phyloP scores from a whole-genome alignment of 768 basidiomycete genomes.

The Xerocomus spinulosus region DNA sequence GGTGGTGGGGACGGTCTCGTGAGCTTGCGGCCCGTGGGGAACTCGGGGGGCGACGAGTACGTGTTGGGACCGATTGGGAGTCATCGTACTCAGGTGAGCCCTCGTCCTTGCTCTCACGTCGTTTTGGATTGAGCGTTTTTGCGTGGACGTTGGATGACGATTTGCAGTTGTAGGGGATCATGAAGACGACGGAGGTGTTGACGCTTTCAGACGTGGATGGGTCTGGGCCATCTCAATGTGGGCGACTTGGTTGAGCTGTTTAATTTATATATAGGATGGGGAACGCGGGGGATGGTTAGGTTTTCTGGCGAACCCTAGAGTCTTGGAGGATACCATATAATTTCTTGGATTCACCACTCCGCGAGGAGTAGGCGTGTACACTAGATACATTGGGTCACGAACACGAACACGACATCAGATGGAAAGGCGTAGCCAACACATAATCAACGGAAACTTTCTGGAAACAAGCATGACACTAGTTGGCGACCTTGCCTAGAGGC shows the following conservation, averaged over 20 bases:
- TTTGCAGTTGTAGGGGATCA: background rate
- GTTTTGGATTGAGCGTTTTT: too few relatives aligned
- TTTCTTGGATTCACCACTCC: too few relatives aligned
- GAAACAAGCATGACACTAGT: slow-evolving; percentile 4
- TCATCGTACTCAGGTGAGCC: background rate
- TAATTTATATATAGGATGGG: too few relatives aligned
- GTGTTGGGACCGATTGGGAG: background rate
- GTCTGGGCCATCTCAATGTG: background rate
- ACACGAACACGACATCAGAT: background rate
- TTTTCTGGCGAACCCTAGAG: too few relatives aligned
- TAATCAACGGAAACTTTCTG: background rate
- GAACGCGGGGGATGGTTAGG: too few relatives aligned
- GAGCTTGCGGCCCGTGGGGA: background rate
- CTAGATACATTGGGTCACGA: too few relatives aligned
- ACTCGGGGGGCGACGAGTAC: background rate
- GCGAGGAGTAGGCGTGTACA: too few relatives aligned
- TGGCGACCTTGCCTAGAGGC: slow-evolving; percentile 56
- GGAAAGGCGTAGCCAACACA: background rate
- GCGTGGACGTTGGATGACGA: background rate
- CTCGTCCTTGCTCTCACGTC: background rate
- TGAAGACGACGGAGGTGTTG: background rate
- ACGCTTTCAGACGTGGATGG: background rate
- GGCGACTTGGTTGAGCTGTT: too few relatives aligned
- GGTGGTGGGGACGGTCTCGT: background rate
- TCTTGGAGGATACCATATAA: background rate